Conservation (phyloP, 305 asterid species). For the Fraxinus xanthoxyloides region DNA sequence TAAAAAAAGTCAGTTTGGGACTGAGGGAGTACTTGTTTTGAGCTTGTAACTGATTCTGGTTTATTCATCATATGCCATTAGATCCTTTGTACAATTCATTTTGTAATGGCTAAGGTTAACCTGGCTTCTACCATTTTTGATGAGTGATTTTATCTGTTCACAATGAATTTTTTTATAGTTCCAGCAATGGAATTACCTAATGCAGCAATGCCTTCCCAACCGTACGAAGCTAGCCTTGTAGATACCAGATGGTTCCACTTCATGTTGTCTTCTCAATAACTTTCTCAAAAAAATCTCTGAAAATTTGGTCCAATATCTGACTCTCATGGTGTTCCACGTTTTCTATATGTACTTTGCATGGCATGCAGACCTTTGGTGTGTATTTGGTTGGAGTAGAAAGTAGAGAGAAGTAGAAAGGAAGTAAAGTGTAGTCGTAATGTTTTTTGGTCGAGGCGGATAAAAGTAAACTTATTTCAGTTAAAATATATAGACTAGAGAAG, state of each 20-base stretch:
- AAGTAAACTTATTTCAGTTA: background rate
- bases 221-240: background rate
- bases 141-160: background rate
- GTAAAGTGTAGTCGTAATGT: background rate
- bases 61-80: background rate
- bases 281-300: background rate
- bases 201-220: conserved; percentile 19
- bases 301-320: background rate
- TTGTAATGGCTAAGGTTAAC: conserved; percentile 5
- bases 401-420: background rate
- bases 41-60: background rate
- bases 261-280: background rate
- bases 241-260: background rate
- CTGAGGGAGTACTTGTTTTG: background rate
- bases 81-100: background rate
- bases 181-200: conserved; percentile 1
- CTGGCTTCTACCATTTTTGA: background rate
- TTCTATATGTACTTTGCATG: background rate
- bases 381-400: background rate
- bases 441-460: background rate
- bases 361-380: background rate
- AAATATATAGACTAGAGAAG: background rate
- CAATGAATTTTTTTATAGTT: background rate
- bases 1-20: background rate
- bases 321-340: background rate